phyloP scores from a whole-genome alignment of 2,329 filamentous ascomycete genomes.

The Aureobasidium mangrovei region DNA sequence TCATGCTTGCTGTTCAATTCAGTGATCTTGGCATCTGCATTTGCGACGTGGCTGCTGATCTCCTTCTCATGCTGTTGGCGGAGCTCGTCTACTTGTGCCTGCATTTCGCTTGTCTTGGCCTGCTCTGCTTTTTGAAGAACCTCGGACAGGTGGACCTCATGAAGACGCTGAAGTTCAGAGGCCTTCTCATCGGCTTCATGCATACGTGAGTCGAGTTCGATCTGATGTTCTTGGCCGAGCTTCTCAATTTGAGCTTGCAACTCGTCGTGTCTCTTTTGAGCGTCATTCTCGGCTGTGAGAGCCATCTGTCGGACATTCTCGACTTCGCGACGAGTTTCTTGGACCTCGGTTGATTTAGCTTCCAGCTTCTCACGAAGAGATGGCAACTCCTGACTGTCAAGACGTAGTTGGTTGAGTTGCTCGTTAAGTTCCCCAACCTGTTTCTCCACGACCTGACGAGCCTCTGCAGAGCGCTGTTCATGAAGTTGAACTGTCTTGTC shows the following conservation, averaged over 20 bases:
- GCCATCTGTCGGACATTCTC: neutral
- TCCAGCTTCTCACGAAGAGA: neutral
- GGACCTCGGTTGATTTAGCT: neutral
- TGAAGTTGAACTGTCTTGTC: neutral
- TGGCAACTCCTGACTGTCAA: neutral
- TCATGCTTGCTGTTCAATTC: conserved; percentile 4
- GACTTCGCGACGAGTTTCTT: neutral
- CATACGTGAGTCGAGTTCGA: neutral
- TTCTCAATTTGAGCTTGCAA: conserved; percentile 5
- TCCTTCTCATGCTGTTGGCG: conserved; percentile 1
- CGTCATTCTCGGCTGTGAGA: neutral
- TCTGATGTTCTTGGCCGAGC: neutral
- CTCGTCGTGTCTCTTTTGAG: conserved; percentile 2
- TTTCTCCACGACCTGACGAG: conserved; percentile 4
- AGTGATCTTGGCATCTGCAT: neutral
- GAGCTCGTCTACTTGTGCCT: neutral
- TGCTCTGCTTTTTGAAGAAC: neutral
- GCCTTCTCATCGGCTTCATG: neutral
- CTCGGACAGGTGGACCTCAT: neutral
- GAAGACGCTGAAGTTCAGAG: neutral
- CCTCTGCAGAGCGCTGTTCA: neutral
- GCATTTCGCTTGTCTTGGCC: neutral
- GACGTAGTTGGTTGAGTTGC: conserved; percentile 3
- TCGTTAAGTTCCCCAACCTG: conserved; percentile 4
- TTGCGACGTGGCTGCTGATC: neutral